Conservation (phyloP, 2,329 filamentous ascomycete species). For the Chrysoporthe cubensis region DNA sequence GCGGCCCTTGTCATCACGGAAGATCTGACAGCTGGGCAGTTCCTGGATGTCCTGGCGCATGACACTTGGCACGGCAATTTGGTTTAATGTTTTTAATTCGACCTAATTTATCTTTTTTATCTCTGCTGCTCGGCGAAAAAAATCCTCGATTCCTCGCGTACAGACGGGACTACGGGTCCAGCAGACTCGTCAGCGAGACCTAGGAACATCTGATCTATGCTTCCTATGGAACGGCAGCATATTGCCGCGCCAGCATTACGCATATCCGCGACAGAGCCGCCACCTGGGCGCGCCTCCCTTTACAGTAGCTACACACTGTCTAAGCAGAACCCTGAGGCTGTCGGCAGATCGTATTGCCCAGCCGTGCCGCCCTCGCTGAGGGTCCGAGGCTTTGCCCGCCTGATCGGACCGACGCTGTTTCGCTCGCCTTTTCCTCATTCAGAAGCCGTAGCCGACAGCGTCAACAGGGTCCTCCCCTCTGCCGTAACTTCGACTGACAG, state of each 20-base stretch:
- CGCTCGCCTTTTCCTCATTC: neutral
- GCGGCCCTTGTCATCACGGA: neutral
- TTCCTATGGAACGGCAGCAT: neutral
- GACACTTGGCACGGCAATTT: neutral
- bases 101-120: neutral
- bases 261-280: neutral
- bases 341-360: neutral
- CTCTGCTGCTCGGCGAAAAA: neutral
- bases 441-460: neutral
- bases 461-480: neutral
- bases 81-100: neutral
- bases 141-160: neutral
- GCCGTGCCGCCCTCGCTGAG: neutral
- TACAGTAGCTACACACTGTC: neutral
- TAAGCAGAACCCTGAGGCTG: neutral
- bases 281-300: neutral
- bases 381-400: neutral
- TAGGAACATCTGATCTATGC: neutral
- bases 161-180: neutral
- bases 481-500: neutral
- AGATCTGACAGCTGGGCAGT: neutral
- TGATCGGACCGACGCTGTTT: neutral
- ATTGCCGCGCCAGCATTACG: slow-evolving; percentile 3
- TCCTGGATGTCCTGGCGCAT: neutral
- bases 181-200: neutral